Conservation (phyloP, 2,329 filamentous ascomycete species). For the Diplocarpon mali region DNA sequence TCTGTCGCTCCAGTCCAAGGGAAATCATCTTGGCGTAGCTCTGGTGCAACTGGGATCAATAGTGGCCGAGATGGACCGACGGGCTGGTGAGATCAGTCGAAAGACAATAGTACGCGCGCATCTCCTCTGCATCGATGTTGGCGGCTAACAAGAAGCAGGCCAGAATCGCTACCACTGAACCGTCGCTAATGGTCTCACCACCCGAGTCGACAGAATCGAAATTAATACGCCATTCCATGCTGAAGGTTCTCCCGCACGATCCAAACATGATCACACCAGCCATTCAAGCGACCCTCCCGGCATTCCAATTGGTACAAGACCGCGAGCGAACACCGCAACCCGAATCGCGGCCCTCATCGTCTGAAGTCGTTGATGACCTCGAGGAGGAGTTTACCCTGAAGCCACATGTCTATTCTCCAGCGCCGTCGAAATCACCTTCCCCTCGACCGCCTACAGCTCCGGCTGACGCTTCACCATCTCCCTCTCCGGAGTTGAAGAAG, state of each 20-base stretch:
- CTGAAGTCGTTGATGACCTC: conserved; percentile 8
- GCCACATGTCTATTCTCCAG: conserved; percentile 25
- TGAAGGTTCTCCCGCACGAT: conserved; percentile 21
- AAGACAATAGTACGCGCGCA: conserved; percentile 57
- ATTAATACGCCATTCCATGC: conserved; percentile 22
- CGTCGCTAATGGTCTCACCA: conserved; percentile 8
- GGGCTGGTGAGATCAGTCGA: conserved; percentile 73
- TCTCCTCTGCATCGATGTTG: not conserved
- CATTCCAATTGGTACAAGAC: conserved; percentile 22
- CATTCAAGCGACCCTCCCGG: conserved; percentile 21
- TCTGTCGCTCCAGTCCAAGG: conserved; percentile 61
- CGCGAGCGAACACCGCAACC: conserved; percentile 21
- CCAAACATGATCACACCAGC: conserved; percentile 24
- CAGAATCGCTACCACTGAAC: conserved; percentile 7
- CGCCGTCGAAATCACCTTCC: conserved; percentile 18
- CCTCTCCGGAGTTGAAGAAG: conserved; percentile 8
- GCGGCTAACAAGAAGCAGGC: conserved; percentile 15
- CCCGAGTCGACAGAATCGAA: conserved; percentile 13
- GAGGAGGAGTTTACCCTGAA: conserved; percentile 22
- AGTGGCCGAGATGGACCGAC: conserved; percentile 75
- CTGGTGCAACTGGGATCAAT: conserved; percentile 65
- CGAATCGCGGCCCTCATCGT: not conserved
- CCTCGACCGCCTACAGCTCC: conserved; percentile 6
- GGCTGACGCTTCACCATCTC: conserved; percentile 7
- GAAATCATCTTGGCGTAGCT: conserved; percentile 55